Evolutionary conservation across 2,329 filamentous ascomycete species (phyloP).

Genomic region (Exserohilum rostratum): DNA sequence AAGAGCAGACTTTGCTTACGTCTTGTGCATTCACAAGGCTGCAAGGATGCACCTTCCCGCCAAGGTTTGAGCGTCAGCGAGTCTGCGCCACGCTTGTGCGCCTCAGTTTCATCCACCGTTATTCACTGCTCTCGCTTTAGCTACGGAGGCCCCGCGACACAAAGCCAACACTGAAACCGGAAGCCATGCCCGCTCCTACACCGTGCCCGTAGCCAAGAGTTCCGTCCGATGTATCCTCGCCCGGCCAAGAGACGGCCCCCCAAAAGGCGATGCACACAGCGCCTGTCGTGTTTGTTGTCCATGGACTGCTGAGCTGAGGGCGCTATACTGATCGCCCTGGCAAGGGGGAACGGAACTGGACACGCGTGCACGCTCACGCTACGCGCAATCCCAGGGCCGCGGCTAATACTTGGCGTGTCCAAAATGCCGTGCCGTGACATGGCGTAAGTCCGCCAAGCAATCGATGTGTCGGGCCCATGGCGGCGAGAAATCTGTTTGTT

Average conservation of each 20-base stretch:
- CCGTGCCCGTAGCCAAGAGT: neutral
- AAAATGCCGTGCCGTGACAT: slow-evolving; percentile 3
- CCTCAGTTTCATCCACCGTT: slow-evolving; percentile 6
- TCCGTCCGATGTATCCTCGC: neutral
- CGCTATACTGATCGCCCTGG: neutral
- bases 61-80: neutral
- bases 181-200: neutral
- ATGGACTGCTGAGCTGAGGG: too few species aligned
- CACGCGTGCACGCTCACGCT: neutral
- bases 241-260: neutral
- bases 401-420: slow-evolving; percentile 1
- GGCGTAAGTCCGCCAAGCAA: slow-evolving; percentile 5
- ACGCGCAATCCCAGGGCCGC: neutral
- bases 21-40: neutral
- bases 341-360: neutral
- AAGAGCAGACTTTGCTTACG: neutral
- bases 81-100: slow-evolving; percentile 10
- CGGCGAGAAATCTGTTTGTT: neutral
- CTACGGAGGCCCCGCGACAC: neutral
- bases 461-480: neutral
- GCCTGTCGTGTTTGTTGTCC: too few species aligned
- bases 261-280: neutral
- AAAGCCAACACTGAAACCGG: neutral
- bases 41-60: neutral
- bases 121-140: neutral